Base-by-base conservation (phyloP, 1,284 basidiomycete genomes). In the Fomitopsis palustris region DNA sequence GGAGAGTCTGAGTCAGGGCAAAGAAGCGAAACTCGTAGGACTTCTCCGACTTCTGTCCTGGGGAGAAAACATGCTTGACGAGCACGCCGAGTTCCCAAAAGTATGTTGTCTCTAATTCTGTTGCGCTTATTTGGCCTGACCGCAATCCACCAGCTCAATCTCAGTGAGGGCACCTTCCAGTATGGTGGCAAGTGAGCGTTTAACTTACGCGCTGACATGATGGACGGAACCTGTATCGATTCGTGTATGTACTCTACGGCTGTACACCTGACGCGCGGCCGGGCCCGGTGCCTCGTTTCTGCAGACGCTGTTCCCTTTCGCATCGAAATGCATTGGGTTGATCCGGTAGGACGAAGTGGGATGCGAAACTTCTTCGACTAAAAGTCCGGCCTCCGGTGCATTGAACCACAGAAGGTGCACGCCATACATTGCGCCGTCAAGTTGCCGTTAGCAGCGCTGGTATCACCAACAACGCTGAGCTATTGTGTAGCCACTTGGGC, bases 11-110 rank as follows among this genome's bases (percentile, higher is more conserved):
- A 92, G 93, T 63, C 93, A 98, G 69, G 93, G 95, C 0, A 90
- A 90, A 70, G 93, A 96, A 69, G 93, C 95, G 49, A 98, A 96
- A 76, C 77, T 98, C 51, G 86, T 90, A 16, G 88, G 87, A n/a
- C 73, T 99, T 65, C 77, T 98, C 70, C 87, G 90, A 73, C 78
- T 98, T 68, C 80, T 96, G 68, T 85, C 81, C 41, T 98, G 93
- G 92, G 95, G 95, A 3, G 95, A 98, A 75, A 81, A 81, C 54
- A 77, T 92, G 78, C 74, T 98, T 63, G 83, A 84, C 54, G 88
- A 92, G 67, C 81, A 82, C 60, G 87, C 85, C 1, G 88, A 90
- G 37, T 90, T 90, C 75, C 90, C 90, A 8, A 86, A 84, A 81
- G 84, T 88, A 67, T 49, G 75, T 53, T 25, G 19, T 59, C 19